A percentile compares a stretch with the other conserved stretches of the same genome.
Evolutionary conservation across 805 yeast species (phyloP).

Genomic region (Sugiyamaella smithiae): DNA sequence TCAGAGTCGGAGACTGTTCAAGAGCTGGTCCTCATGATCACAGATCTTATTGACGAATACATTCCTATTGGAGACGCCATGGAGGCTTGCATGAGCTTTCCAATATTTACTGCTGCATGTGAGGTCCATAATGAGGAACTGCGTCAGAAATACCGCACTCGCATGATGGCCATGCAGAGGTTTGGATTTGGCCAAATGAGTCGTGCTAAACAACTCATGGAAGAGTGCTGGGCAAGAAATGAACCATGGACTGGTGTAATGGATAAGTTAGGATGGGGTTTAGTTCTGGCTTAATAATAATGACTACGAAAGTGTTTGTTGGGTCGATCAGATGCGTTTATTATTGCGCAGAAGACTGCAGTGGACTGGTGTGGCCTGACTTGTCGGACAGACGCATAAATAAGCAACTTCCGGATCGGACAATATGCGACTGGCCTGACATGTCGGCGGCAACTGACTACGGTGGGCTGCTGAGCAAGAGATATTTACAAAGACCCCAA

Average conservation of each 20-base stretch:
- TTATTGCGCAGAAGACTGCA: too few relatives aligned
- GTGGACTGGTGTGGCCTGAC: too few relatives aligned
- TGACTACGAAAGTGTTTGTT: not conserved
- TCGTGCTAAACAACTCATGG: slow-evolving; percentile 49
- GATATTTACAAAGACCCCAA: too few relatives aligned
- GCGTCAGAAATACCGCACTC: slow-evolving; percentile 38
- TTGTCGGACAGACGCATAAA: too few relatives aligned
- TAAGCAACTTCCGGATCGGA: too few relatives aligned
- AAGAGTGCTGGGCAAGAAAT: slow-evolving; percentile 52
- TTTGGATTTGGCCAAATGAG: slow-evolving; percentile 44
- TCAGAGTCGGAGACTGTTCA: slow-evolving; percentile 47
- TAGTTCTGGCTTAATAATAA: slow-evolving; percentile 45
- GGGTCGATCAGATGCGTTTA: too few relatives aligned
- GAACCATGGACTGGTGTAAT: slow-evolving; percentile 53
- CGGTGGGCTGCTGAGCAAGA: too few relatives aligned
- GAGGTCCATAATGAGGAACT: slow-evolving; percentile 44
- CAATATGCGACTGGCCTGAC: too few relatives aligned
- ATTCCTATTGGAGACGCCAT: slow-evolving; percentile 49
- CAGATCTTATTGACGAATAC: slow-evolving; percentile 36
- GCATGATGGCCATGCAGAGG: slow-evolving; percentile 43
- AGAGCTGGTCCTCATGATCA: slow-evolving; percentile 43
- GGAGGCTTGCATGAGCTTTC: slow-evolving; percentile 54
- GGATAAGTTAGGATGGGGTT: slow-evolving; percentile 40
- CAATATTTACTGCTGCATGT: slow-evolving; percentile 57
- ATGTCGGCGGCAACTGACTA: too few relatives aligned